Evolutionary conservation across 345 rosid genomes (phyloP).

Genomic region (Diplotaxis tenuifolia): DNA sequence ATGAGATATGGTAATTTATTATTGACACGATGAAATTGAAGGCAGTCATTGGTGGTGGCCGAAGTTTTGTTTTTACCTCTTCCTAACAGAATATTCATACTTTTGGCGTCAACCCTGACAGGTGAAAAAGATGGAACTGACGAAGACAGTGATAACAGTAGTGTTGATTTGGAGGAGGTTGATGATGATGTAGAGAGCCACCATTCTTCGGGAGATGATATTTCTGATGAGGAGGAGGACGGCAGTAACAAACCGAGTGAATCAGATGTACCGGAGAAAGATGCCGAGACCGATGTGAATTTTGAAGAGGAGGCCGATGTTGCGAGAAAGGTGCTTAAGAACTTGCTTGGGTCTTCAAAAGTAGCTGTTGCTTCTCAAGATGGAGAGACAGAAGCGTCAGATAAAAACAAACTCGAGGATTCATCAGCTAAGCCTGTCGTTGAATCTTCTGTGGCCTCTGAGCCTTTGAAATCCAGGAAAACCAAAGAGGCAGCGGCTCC

Average conservation of each 20-base stretch:
- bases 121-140: constrained; percentile 48
- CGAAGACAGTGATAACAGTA: constrained; percentile 50
- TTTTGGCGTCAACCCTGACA: constrained; percentile 35
- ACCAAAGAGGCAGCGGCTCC: constrained; percentile 35
- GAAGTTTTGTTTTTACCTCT: constrained; percentile 4
- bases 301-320: constrained; percentile 79
- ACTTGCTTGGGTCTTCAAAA: constrained; percentile 51
- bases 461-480: constrained; percentile 43
- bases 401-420: constrained; percentile 31
- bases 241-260: constrained; percentile 33
- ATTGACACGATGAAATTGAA: background rate
- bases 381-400: constrained; percentile 43
- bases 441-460: constrained; percentile 38
- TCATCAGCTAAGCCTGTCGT: constrained; percentile 32
- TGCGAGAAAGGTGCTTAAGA: constrained; percentile 70
- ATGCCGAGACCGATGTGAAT: constrained; percentile 41
- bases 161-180: constrained; percentile 62
- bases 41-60: background rate
- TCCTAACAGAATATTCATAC: background rate
- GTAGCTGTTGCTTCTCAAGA: constrained; percentile 38
- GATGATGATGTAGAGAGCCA: constrained; percentile 38
- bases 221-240: constrained; percentile 27
- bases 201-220: constrained; percentile 29
- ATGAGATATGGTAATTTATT: background rate
- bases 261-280: constrained; percentile 38